Evolutionary conservation across 2,329 filamentous ascomycete genomes (phyloP), one percentile per base, ranked within the genome.

Genomic region (Ascochyta koolunga): DNA sequence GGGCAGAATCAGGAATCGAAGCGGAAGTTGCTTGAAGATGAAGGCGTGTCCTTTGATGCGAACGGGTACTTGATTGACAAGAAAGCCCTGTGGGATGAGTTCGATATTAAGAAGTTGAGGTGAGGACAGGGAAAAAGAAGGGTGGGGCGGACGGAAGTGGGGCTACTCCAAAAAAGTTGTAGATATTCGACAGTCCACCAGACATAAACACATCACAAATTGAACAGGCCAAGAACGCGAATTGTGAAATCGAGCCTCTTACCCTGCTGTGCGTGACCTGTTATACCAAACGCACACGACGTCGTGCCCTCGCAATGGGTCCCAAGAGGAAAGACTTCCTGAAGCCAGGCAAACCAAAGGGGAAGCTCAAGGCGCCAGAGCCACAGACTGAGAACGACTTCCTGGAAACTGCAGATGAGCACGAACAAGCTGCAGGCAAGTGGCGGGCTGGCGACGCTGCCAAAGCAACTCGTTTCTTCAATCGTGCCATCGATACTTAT

Each of bases 341-440:
- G 5, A 72, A 68, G 46, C 65, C 66, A 3, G 48, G 41, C 41
- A 71, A 71, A 33, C 56, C 59, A 10, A 74, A 70, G 49, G 51
- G 62, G 31, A 74, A 70, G 47, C 39, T 62, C 29, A 71, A 70
- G 46, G 50, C 60, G 29, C 64, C 86, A 76, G 77, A 76, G 16
- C 83, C 86, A 5, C 79, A 84, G 51, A 84, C 84, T 1, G 84
- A 85, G 45, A 87, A 89, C 76, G 88, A 90, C 59, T 90, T 84
- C 64, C 80, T 89, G 46, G 86, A 85, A 56, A 84, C 82, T 21
- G 88, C 87, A 10, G 87, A 90, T 48, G 83, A 87, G 27, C 81
- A 86, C 55, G 88, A 91, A 74, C 86, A 89, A 71, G 85, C 85
- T 5, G 88, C 86, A 6, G 87, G 88, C 58, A 91, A 91, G 80